These are phyloP conservation scores for Chaetomidium leptoderma DNA, from an alignment of 495 filamentous ascomycete species.

Conservation along the genomic window DNA sequence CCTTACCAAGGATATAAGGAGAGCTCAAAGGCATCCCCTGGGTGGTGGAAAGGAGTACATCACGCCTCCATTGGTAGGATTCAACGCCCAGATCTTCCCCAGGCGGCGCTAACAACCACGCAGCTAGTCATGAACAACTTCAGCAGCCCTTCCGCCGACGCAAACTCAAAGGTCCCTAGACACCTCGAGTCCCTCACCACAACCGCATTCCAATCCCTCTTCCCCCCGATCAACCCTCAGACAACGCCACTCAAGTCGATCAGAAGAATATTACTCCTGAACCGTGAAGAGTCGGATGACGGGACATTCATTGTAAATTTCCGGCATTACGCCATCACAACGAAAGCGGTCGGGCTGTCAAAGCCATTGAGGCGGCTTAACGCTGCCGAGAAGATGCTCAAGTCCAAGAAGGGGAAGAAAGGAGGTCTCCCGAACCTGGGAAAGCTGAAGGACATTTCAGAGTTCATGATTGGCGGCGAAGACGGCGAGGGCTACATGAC, in stretches of 20 bases:
- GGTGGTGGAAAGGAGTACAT: constrained; percentile 78
- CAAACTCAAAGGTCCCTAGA: constrained; percentile 61
- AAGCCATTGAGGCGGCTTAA: constrained; percentile 77
- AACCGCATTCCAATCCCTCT: constrained; percentile 92
- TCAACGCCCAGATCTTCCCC: not conserved
- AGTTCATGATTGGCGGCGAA: constrained; percentile 86
- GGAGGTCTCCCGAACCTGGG: constrained; percentile 81
- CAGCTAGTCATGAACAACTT: constrained; percentile 99
- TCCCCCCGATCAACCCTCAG: constrained; percentile 93
- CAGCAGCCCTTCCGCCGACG: constrained; percentile 60
- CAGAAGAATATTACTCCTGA: constrained; percentile 81
- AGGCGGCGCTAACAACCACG: constrained; percentile 19
- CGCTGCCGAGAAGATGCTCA: constrained; percentile 70
- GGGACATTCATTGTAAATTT: constrained; percentile 82
- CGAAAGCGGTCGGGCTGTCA: constrained; percentile 77
- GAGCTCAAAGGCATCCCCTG: constrained; percentile 72
- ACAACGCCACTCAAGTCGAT: constrained; percentile 82
- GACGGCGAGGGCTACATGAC: constrained; percentile 77
- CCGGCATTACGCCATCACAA: constrained; percentile 91
- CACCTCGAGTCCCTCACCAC: constrained; percentile 92
- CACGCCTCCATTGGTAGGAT: constrained; percentile 66
- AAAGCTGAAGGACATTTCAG: constrained; percentile 86
- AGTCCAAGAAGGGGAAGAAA: constrained; percentile 57
- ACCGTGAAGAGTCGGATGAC: constrained; percentile 64
- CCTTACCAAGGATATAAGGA: constrained; percentile 82